These are phyloP conservation scores for Theobroma grandiflorum DNA, from an alignment of 441 rosid genomes.

Conservation along the genomic window DNA sequence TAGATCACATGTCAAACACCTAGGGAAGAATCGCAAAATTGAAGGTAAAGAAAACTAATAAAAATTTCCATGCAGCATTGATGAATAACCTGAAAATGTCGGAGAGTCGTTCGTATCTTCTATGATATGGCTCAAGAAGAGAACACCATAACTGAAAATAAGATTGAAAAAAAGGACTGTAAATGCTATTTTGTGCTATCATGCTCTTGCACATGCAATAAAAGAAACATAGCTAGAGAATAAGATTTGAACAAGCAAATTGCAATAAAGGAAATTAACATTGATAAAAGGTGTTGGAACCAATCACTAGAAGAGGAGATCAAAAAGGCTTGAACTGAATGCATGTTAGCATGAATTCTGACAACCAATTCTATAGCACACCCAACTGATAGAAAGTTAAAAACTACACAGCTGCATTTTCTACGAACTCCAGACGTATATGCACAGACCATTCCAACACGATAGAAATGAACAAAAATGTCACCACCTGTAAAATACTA, in stretches of 20 bases:
- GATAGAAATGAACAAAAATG: slow-evolving; percentile 3
- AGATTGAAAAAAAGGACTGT: slow-evolving; percentile 1
- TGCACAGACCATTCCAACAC: neutral
- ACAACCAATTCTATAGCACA: neutral
- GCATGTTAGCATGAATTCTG: neutral
- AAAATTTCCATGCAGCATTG: slow-evolving; percentile 19
- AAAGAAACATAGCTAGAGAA: slow-evolving; percentile 1
- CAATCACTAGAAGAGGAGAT: neutral
- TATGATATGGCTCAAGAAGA: slow-evolving; percentile 76
- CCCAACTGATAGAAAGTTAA: neutral
- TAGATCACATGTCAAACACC: slow-evolving; percentile 24
- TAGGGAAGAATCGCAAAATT: slow-evolving; percentile 25
- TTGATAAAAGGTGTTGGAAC: neutral
- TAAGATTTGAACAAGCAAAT: slow-evolving; percentile 15
- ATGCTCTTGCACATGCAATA: neutral
- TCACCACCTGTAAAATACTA: neutral
- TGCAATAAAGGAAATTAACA: neutral
- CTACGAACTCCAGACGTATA: neutral
- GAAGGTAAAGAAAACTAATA: slow-evolving; percentile 19
- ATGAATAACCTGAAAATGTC: slow-evolving; percentile 77
- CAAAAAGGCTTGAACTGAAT: neutral
- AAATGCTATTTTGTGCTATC: neutral
- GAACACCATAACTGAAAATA: slow-evolving; percentile 70
- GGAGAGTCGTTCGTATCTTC: slow-evolving; percentile 76
- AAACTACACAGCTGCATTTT: neutral